phyloP scores from a whole-genome alignment of 2,329 filamentous ascomycete genomes.

The Emergomyces africanus region DNA sequence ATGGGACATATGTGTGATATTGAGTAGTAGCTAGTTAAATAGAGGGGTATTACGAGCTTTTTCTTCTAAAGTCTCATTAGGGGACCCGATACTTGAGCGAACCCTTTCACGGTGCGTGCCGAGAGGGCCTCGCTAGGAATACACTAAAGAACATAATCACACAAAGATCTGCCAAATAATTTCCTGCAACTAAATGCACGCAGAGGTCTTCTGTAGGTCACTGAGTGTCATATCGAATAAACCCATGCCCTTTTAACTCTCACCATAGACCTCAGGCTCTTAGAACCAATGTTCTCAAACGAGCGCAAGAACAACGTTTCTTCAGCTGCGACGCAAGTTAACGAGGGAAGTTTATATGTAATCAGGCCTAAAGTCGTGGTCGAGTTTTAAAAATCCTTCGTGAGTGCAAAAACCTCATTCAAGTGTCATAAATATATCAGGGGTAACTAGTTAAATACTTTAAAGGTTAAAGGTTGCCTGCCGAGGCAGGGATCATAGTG shows the following conservation, averaged over 20 bases:
- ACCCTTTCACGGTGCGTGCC: conserved; percentile 8
- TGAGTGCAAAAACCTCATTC: too few species aligned
- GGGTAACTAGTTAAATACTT: too few species aligned
- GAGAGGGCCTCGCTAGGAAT: conserved; percentile 13
- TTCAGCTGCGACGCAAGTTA: conserved; percentile 8
- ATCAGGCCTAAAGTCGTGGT: conserved; percentile 6
- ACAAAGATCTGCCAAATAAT: conserved; percentile 10
- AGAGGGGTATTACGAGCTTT: too few species aligned
- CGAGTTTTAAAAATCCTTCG: too few species aligned
- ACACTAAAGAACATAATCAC: conserved; percentile 14
- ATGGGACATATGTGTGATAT: too few species aligned
- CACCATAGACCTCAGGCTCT: conserved; percentile 27
- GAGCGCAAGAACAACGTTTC: conserved; percentile 16
- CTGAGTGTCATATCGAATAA: conserved; percentile 16
- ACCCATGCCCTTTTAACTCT: too few species aligned
- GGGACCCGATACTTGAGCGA: conserved; percentile 10
- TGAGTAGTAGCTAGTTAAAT: too few species aligned
- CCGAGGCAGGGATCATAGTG: too few species aligned
- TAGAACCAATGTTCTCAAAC: conserved; percentile 20
- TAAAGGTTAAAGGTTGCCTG: too few species aligned
- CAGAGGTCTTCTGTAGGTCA: conserved; percentile 6
- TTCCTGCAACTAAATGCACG: conserved; percentile 11
- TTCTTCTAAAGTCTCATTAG: conserved; percentile 11
- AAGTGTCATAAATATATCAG: too few species aligned
- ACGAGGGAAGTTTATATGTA: conserved; percentile 12